Percentiles rank a stretch among this genome's conserved stretches.
Conservation (phyloP, 192 early-diverging fungal species). For the Coemansia sp. region DNA sequence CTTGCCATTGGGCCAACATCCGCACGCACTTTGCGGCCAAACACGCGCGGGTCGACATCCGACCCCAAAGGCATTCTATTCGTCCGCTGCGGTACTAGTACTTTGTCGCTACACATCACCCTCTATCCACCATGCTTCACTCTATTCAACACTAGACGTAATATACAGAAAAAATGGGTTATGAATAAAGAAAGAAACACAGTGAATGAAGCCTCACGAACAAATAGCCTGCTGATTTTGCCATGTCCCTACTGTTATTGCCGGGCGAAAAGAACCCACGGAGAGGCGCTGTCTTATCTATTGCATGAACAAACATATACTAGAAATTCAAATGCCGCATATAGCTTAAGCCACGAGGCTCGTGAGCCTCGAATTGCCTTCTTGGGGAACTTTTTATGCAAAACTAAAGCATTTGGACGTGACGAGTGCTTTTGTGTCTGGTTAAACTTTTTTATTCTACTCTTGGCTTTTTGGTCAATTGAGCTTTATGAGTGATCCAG, state of each 20-base stretch:
- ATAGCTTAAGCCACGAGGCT: no score
- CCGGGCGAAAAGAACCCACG: no score
- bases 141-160: not conserved
- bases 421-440: not conserved
- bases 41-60: not conserved
- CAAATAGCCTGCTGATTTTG: not conserved
- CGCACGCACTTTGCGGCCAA: not conserved
- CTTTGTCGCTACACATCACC: not conserved
- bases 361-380: no score
- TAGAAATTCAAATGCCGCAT: no score
- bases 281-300: no score
- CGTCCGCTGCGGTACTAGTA: not conserved
- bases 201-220: not conserved
- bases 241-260: no score
- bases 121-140: not conserved
- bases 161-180: not conserved
- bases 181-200: not conserved
- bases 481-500: not conserved
- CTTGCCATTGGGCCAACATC: not conserved
- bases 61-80: not conserved
- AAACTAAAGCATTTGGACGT: no score
- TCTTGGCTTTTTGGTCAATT: not conserved
- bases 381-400: no score
- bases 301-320: no score
- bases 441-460: not conserved